Conservation (phyloP, 179 eudicot species). For the Silene vulgaris region DNA sequence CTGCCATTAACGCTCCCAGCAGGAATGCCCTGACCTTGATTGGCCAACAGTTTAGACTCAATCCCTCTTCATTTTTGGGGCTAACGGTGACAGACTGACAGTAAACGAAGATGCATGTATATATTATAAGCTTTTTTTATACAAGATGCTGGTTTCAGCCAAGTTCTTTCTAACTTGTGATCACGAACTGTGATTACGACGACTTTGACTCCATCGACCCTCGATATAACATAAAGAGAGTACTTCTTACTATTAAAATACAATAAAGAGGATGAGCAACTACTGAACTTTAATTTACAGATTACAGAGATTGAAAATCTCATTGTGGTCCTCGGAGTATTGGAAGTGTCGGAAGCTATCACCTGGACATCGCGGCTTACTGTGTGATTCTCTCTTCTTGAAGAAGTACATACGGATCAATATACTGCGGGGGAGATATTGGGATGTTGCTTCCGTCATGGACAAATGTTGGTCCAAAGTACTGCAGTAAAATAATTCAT, state of each 20-base stretch:
- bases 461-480: slow-evolving; percentile 60
- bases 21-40: background rate
- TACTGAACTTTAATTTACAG: slow-evolving; percentile 8
- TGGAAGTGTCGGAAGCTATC: background rate
- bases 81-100: background rate
- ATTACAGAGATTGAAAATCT: slow-evolving; percentile 11
- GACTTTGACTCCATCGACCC: background rate
- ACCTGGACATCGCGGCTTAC: slow-evolving; percentile 18
- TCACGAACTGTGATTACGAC: background rate
- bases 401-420: slow-evolving; percentile 65
- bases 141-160: background rate
- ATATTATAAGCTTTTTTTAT: background rate
- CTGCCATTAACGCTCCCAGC: too few species aligned
- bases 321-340: background rate
- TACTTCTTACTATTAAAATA: background rate
- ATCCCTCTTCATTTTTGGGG: background rate
- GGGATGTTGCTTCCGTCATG: slow-evolving; percentile 46
- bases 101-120: background rate
- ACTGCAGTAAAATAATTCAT: slow-evolving; percentile 36
- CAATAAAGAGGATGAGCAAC: slow-evolving; percentile 12
- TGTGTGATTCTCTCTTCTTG: slow-evolving; percentile 56
- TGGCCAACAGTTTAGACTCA: background rate
- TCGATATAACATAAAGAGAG: background rate
- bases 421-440: slow-evolving; percentile 43
- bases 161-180: background rate